Evolutionary conservation across 2,329 filamentous ascomycete species (phyloP).

Genomic region (Leptographium lundbergii): DNA sequence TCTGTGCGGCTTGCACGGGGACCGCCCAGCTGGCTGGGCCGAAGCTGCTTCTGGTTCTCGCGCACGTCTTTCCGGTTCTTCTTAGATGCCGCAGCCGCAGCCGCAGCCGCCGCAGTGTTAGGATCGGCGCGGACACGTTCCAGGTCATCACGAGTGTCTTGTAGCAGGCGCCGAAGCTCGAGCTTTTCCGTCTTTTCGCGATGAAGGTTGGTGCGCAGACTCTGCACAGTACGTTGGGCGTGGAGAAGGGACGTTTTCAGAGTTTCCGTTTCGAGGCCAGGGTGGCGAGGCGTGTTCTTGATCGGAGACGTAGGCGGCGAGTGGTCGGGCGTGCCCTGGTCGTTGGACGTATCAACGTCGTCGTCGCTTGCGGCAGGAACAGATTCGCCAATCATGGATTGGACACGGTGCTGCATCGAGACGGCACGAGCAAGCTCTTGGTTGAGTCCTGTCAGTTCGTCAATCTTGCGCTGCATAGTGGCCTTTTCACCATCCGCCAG

Average conservation of each 20-base stretch:
- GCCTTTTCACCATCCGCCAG: constrained; percentile 67
- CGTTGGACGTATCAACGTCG: constrained; percentile 50
- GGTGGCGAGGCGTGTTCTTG: constrained; percentile 83
- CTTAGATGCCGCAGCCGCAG: constrained; percentile 32
- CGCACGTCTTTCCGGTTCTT: constrained; percentile 54
- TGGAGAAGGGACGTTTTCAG: constrained; percentile 88
- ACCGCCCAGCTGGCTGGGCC: constrained; percentile 60
- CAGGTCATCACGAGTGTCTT: constrained; percentile 87
- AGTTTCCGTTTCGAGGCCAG: constrained; percentile 88
- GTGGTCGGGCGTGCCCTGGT: constrained; percentile 69
- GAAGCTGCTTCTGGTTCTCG: constrained; percentile 55
- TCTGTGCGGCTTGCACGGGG: constrained; percentile 65
- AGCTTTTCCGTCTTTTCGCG: constrained; percentile 98
- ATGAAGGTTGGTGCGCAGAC: constrained; percentile 86
- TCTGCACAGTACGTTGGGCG: constrained; percentile 93
- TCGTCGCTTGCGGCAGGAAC: constrained; percentile 47
- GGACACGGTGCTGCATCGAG: constrained; percentile 52
- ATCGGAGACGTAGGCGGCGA: constrained; percentile 83
- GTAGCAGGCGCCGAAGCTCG: constrained; percentile 85
- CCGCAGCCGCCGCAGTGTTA: constrained; percentile 12
- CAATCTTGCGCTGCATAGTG: constrained; percentile 71
- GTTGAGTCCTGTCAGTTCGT: constrained; percentile 80
- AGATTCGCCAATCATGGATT: constrained; percentile 51
- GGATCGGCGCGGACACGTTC: constrained; percentile 53
- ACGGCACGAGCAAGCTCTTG: constrained; percentile 80